Evolutionary conservation across 176 grass and related monocot species (phyloP), one percentile per base, ranked within the genome.

Genomic region (Tillandsia leiboldiana): DNA sequence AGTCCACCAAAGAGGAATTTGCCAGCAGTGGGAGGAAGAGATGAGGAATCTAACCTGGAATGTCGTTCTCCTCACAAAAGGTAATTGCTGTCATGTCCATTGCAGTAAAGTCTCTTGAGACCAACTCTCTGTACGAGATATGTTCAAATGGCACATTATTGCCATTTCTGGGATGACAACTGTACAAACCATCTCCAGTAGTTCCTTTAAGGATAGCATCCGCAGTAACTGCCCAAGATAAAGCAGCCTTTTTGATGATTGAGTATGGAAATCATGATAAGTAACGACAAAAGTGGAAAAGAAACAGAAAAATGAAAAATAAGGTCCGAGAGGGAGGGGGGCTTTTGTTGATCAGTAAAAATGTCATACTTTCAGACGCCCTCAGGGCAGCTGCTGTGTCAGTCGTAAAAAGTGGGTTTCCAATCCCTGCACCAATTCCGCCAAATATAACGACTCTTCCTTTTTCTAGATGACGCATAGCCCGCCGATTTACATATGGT

Each of bases 11-110:
- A 11, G 2, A 67, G 15, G 15, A 8, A 50, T 3, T 57, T 23
- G 50, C 2, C 27, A 13, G 17, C 11, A 72, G 24, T 12, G 59
- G 20, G 54, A 51, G 50, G 50, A 49, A 68, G 49, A 28, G 48
- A 12, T 14, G 18, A 24, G 51, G 66, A 48, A 66, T 62, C 77
- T 76, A 77, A 99, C 95, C 95, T 59, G 95, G 95, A 80, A 94
- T 90, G 69, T 94, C 93, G 77, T 94, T 99, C 68, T 99, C 95
- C 78, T 94, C 87, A n/a, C 95, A 99, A 49, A 88, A 88, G 15
- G 87, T 92, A 80, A 99, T 67, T 65, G 95, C 87, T 53, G 95
- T 90, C 82, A 89, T 88, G 72, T 99, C 90, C 77, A 99, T 86
- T 72, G 81, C 86, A 65, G 82, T 90, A 63, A 77, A 86, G 42